A percentile compares a stretch with the other conserved stretches of the same genome.
phyloP scores from a whole-genome alignment of 1,139 yeast species.

The Arxiozyma slooffiae region DNA sequence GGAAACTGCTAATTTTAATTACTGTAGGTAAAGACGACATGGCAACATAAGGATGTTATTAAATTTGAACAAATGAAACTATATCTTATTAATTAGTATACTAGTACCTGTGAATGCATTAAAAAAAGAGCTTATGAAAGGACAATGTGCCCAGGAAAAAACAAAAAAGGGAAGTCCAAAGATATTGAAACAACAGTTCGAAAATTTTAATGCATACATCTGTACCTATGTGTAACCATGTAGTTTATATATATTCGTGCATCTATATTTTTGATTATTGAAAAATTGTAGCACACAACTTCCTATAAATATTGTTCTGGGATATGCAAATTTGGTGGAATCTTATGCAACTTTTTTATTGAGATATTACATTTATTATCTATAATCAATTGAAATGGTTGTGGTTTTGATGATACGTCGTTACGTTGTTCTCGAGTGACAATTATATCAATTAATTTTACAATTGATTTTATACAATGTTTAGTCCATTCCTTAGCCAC shows the following conservation, averaged over 20 bases:
- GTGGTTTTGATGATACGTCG: conserved; percentile 5
- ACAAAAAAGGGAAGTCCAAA: too few species aligned
- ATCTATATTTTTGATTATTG: background rate
- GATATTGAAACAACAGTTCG: too few species aligned
- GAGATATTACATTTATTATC: conserved; percentile 7
- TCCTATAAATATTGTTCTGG: background rate
- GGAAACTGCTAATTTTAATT: too few species aligned
- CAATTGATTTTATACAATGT: conserved; percentile 16
- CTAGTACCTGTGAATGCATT: too few species aligned
- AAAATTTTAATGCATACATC: too few species aligned
- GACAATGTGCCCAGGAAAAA: too few species aligned
- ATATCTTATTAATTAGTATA: too few species aligned
- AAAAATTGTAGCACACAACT: background rate
- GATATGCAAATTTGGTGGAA: conserved; percentile 3
- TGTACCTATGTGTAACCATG: too few species aligned
- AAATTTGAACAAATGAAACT: too few species aligned
- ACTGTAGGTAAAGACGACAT: too few species aligned
- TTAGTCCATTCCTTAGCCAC: conserved; percentile 26
- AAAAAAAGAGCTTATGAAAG: too few species aligned
- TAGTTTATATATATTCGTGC: background rate
- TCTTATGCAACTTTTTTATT: background rate
- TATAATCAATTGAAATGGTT: conserved; percentile 14
- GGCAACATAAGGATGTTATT: too few species aligned
- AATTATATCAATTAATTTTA: conserved; percentile 11
- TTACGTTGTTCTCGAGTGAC: background rate